Conservation (phyloP, 106 monocot genomes). For the Phalaenopsis aphrodite region DNA sequence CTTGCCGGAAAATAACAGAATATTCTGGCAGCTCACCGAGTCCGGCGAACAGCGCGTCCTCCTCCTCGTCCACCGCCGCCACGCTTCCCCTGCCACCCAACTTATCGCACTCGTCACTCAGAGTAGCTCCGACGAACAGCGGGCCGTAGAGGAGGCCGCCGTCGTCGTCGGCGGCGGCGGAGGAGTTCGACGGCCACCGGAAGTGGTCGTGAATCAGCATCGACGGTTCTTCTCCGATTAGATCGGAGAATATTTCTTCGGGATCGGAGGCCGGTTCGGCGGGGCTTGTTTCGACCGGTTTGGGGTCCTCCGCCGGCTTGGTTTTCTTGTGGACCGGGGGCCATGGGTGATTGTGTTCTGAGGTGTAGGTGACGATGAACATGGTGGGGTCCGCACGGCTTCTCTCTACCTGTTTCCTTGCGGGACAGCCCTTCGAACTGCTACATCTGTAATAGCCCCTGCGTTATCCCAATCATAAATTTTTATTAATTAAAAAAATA, state of each 20-base stretch:
- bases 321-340: conserved; percentile 19
- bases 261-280: conserved; percentile 5
- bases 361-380: conserved; percentile 41
- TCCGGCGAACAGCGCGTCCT: conserved; percentile 67
- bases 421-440: conserved; percentile 18
- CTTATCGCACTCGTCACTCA: conserved; percentile 10
- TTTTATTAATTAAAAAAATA: no score
- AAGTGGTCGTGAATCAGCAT: conserved; percentile 19
- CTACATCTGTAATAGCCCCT: no score
- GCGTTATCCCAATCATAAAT: no score
- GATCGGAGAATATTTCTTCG: conserved; percentile 34
- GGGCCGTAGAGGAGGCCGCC: conserved; percentile 26
- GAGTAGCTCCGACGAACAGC: conserved; percentile 10
- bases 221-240: conserved; percentile 20
- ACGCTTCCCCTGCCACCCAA: conserved; percentile 1
- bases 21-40: conserved; percentile 80
- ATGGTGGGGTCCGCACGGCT: conserved; percentile 35
- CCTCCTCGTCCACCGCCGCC: conserved; percentile 13
- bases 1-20: conserved; percentile 57
- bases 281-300: background rate
- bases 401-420: conserved; percentile 49
- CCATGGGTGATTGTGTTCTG: conserved; percentile 46
- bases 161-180: conserved; percentile 11
- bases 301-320: background rate
- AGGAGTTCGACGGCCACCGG: conserved; percentile 26